Evolutionary conservation across 805 yeast species (phyloP).

Genomic region (Cyberlindnera maritima): DNA sequence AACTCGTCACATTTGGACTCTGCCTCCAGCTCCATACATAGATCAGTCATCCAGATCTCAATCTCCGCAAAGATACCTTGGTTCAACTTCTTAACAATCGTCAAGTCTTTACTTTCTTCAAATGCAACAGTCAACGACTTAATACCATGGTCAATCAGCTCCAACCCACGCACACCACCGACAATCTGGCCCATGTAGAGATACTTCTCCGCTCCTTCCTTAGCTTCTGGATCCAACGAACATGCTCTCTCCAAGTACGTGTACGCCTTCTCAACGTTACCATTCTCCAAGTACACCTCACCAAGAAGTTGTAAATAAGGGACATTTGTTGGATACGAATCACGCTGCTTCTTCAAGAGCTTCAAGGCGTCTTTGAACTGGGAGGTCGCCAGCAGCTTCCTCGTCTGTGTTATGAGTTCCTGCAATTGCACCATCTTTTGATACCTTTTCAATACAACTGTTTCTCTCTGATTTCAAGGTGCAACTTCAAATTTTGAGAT

Average conservation of each 20-base stretch:
- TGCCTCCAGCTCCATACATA: conserved; percentile 91
- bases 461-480: too few relatives aligned
- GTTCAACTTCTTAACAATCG: conserved; percentile 56
- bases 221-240: conserved; percentile 65
- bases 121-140: conserved; percentile 44
- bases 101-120: conserved; percentile 29
- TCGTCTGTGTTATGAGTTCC: conserved; percentile 11
- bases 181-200: conserved; percentile 87
- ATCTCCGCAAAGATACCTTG: conserved; percentile 82
- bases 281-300: conserved; percentile 75
- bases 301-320: conserved; percentile 57
- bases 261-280: conserved; percentile 78
- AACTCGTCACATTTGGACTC: conserved; percentile 75
- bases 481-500: too few relatives aligned
- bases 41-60: conserved; percentile 97
- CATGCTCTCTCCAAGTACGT: conserved; percentile 57
- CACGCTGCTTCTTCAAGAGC: conserved; percentile 32
- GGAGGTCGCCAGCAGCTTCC: conserved; percentile 11
- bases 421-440: background rate
- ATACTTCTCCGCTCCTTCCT: conserved; percentile 73
- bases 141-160: conserved; percentile 61
- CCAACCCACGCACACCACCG: conserved; percentile 77
- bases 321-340: conserved; percentile 39
- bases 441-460: too few relatives aligned
- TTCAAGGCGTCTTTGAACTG: conserved; percentile 33